Evolutionary conservation across 2,329 filamentous ascomycete species (phyloP), one percentile per base, ranked within the genome.

Genomic region (Tolypocladium nubicola): DNA sequence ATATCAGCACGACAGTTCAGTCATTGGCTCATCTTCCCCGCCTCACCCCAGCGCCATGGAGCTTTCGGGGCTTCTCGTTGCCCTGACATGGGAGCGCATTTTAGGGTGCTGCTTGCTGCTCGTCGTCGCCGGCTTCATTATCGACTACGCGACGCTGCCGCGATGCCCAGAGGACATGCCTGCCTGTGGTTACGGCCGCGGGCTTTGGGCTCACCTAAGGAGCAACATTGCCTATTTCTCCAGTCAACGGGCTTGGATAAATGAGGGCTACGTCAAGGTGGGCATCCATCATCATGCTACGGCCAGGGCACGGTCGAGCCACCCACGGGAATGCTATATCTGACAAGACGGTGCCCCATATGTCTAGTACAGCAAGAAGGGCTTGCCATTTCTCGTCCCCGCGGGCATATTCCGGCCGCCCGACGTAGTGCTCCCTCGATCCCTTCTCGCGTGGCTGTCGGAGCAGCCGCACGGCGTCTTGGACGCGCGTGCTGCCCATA

Each of bases 391-490:
- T 55, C 67, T 78, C 19, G 69, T 73, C 0, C 75, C 75, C 2
- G 68, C 73, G 0, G 70, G 73, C 4, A 68, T 75, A 1, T 71
- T 72, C 10, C 70, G 73, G 3, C 68, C 73, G 1, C 67, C 72
- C 26, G 75, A 78, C 53, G 72, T 79, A 40, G 70, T 79, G 52
- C 65, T 79, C 3, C 76, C 76, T 2, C 69, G 68, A 4, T 71
- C 70, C 0, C 75, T 77, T 62, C 71, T 75, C 11, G 62, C 67
- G 8, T 79, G 76, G 76, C 70, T 79, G 63, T 70, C 78, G 57
- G 74, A 76, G 52, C 72, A 75, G 61, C 76, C 76, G 16, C 76
- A 79, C 57, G 61, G 64, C 30, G 62, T 75, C 2, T 64, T 78
- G 37, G 77, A 74, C 1, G 68, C 74, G 1, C 65, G 71, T 52